These are phyloP conservation scores for Evansstolkia leycettana DNA, from an alignment of 495 filamentous ascomycete genomes.

Conservation along the genomic window DNA sequence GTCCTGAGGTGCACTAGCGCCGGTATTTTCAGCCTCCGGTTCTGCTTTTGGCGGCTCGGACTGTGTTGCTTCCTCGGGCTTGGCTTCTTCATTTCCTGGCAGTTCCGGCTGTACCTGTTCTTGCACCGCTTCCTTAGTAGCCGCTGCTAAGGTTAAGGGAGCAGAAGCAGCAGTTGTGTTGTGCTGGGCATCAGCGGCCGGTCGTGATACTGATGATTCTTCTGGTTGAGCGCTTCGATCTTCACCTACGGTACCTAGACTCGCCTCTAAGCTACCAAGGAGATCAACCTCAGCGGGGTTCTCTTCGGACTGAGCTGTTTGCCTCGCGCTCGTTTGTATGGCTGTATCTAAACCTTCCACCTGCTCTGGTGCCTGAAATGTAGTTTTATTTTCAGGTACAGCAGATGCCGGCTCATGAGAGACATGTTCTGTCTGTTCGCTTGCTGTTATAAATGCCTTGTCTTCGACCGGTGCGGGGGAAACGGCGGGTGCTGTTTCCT, in stretches of 20 bases:
- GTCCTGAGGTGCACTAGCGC: no score
- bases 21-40: background rate
- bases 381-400: slow-evolving; percentile 1
- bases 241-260: slow-evolving; percentile 2
- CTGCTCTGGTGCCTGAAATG: slow-evolving; percentile 2
- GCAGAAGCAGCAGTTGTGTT: background rate
- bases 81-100: no score
- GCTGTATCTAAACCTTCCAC: background rate
- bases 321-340: background rate
- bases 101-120: background rate
- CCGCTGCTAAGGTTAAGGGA: background rate
- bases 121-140: slow-evolving; percentile 1
- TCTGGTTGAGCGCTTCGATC: slow-evolving; percentile 1
- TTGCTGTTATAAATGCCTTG: no score
- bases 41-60: background rate
- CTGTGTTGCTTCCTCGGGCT: no score
- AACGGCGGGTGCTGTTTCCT: background rate
- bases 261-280: slow-evolving; percentile 12
- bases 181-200: background rate
- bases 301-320: slow-evolving; percentile 1
- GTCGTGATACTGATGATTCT: no score
- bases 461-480: no score
- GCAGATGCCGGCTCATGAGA: background rate
- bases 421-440: background rate
- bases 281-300: slow-evolving; percentile 6